Base-by-base conservation (phyloP, 2,329 filamentous ascomycete species). In the Fonsecaea erecta region DNA sequence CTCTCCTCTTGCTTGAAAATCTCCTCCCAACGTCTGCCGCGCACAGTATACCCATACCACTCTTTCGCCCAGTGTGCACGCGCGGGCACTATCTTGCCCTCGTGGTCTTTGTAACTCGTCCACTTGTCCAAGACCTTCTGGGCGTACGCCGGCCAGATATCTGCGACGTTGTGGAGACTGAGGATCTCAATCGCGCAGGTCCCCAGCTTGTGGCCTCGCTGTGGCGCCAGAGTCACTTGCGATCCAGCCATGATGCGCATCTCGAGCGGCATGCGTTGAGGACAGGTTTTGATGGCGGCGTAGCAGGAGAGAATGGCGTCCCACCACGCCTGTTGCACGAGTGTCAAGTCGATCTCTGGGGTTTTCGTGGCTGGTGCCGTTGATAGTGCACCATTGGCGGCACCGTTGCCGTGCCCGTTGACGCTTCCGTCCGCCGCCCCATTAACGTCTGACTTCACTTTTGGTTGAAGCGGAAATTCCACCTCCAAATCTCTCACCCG, bases 301-400 rank as follows among this genome's bases (percentile, higher is more conserved):
- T 69, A 69, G 43, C 64, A 66, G 12, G 67, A 30, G 11, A 67
- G 58, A 66, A 84, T 82, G 14, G 79, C 79, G 61, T 83, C 82
- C 81, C 82, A 84, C 82, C 82, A 84, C 0, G 81, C 81, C 3
- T 75, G 75, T 59, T 80, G 79, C 1, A 82, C 77, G 21, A 79
- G 71, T 11, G 71, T 74, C 68, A 77, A 81, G 72, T 83, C 81
- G 1, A 78, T 74, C 62, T 77, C 58, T n/a, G 76, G 21, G 14
- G n/a, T 51, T 28, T 58, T 59, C 8, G 34, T 37, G 21, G n/a
- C 12, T 18, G 21, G 8, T 51, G 40, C 37, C 26, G 43, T 24
- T 37, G 54, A 37, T 26, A 52, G 26, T 16, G 11, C 28, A 14
- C 37, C 54, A 28, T 58, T 35, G 32, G 24, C 32, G 11, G 21